Percentiles rank a stretch among this genome's conserved stretches.
phyloP scores from a whole-genome alignment of 495 filamentous ascomycete species.

The Lichina pygmaea region DNA sequence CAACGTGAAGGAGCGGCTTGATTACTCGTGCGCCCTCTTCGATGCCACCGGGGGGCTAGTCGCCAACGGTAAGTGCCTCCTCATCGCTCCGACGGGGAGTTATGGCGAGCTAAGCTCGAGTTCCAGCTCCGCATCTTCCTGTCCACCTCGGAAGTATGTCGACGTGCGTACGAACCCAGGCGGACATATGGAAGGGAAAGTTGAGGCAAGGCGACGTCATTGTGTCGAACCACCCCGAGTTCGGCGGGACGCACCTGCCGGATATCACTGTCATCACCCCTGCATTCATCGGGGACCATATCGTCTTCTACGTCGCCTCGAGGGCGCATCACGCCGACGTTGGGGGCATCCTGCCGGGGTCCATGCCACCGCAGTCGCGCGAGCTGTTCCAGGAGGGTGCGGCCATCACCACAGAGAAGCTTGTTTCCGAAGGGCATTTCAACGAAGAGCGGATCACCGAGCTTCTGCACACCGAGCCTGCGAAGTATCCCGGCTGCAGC shows the following conservation, averaged over 20 bases:
- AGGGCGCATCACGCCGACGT: constrained; percentile 94
- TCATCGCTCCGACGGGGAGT: no score
- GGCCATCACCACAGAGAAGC: constrained; percentile 76
- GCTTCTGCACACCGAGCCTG: constrained; percentile 59
- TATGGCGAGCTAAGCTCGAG: background rate
- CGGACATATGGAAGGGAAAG: constrained; percentile 76
- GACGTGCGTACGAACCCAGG: constrained; percentile 79
- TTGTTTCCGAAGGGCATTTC: constrained; percentile 74
- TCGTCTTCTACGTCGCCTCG: constrained; percentile 91
- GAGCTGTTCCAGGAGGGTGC: constrained; percentile 92
- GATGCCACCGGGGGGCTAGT: constrained; percentile 76
- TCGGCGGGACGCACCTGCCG: constrained; percentile 65
- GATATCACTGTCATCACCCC: constrained; percentile 92
- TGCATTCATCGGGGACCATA: constrained; percentile 64
- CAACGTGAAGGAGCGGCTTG: constrained; percentile 90
- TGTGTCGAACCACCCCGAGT: constrained; percentile 88
- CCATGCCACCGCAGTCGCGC: constrained; percentile 85
- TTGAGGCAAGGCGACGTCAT: constrained; percentile 80
- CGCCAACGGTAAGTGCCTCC: constrained; percentile 33
- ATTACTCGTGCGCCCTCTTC: constrained; percentile 92
- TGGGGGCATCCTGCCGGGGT: constrained; percentile 81
- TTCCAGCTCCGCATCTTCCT: constrained; percentile 57
- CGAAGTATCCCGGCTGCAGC: constrained; percentile 61
- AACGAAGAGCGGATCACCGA: constrained; percentile 70
- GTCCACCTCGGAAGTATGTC: constrained; percentile 89